phyloP scores from a whole-genome alignment of 768 basidiomycete species.

The Xerocomellus dryophilus region DNA sequence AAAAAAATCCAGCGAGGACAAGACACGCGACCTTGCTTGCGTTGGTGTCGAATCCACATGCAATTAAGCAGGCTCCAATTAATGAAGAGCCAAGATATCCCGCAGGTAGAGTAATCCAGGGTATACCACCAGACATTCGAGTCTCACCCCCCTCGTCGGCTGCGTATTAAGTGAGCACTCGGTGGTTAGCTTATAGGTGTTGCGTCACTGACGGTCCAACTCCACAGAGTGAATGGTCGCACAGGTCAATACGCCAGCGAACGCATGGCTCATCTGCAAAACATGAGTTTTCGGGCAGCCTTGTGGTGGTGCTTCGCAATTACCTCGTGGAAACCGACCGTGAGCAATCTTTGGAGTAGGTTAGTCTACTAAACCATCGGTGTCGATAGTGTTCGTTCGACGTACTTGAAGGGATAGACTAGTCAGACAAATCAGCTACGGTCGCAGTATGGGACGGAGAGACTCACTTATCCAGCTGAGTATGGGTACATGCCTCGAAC shows the following conservation, averaged over 20 bases:
- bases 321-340: conserved; percentile 89
- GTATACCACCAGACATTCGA: conserved; percentile 81
- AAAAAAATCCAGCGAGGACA: conserved; percentile 78
- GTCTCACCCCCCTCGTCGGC: conserved; percentile 89
- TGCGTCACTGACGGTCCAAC: conserved; percentile 67
- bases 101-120: conserved; percentile 78
- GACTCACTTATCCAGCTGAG: conserved; percentile 70
- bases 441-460: neutral
- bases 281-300: neutral
- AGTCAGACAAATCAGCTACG: conserved; percentile 10
- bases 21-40: conserved; percentile 84
- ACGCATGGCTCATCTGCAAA: conserved; percentile 79
- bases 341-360: conserved; percentile 55
- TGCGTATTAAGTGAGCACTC: conserved; percentile 29
- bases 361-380: conserved; percentile 11
- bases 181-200: neutral
- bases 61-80: conserved; percentile 83
- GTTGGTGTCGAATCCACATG: conserved; percentile 85
- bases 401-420: conserved; percentile 94
- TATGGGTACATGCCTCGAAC: conserved; percentile 70
- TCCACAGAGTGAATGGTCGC: conserved; percentile 84
- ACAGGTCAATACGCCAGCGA: conserved; percentile 77
- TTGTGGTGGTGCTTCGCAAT: conserved; percentile 8
- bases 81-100: conserved; percentile 84
- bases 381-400: conserved; percentile 6